Percentiles rank a stretch among this genome's conserved stretches.
Evolutionary conservation across 2,329 filamentous ascomycete genomes (phyloP).

Genomic region (Colletotrichum paranaense): DNA sequence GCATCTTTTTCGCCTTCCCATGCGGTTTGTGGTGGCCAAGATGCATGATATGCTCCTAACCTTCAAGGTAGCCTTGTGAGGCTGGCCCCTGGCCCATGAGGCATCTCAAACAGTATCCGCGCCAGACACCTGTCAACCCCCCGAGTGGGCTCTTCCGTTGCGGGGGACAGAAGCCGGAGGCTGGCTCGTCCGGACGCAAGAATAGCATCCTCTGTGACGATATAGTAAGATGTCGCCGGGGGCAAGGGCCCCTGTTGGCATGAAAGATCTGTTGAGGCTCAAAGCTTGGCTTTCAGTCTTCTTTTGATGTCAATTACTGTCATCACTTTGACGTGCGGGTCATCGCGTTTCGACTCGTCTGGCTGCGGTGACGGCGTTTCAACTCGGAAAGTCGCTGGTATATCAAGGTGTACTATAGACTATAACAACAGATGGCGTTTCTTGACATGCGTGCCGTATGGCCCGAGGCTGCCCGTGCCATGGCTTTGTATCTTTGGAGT

Average conservation of each 20-base stretch:
- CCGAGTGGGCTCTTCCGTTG: not conserved
- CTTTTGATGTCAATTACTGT: slow-evolving; percentile 17
- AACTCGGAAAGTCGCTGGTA: slow-evolving; percentile 20
- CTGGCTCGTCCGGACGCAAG: slow-evolving; percentile 14
- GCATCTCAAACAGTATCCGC: slow-evolving; percentile 25
- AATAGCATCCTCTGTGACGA: slow-evolving; percentile 11
- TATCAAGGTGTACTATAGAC: slow-evolving; percentile 20
- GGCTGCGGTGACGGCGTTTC: slow-evolving; percentile 26
- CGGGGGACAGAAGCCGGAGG: slow-evolving; percentile 15
- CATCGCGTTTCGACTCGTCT: slow-evolving; percentile 28
- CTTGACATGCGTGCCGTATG: slow-evolving; percentile 18
- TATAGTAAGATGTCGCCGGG: slow-evolving; percentile 4
- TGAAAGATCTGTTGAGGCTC: slow-evolving; percentile 29
- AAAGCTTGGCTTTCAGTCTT: slow-evolving; percentile 27
- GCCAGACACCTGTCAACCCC: slow-evolving; percentile 20
- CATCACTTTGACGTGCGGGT: slow-evolving; percentile 20
- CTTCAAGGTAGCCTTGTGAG: not conserved
- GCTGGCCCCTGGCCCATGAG: slow-evolving; percentile 28
- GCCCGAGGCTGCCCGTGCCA: not conserved
- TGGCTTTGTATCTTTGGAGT: slow-evolving; percentile 2
- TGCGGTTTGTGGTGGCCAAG: slow-evolving; percentile 1
- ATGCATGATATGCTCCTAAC: not conserved
- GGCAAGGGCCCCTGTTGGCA: slow-evolving; percentile 2
- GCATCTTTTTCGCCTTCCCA: not conserved
- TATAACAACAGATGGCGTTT: slow-evolving; percentile 27